Conservation (phyloP, 257 asterid species). For the Capsicum pubescens region DNA sequence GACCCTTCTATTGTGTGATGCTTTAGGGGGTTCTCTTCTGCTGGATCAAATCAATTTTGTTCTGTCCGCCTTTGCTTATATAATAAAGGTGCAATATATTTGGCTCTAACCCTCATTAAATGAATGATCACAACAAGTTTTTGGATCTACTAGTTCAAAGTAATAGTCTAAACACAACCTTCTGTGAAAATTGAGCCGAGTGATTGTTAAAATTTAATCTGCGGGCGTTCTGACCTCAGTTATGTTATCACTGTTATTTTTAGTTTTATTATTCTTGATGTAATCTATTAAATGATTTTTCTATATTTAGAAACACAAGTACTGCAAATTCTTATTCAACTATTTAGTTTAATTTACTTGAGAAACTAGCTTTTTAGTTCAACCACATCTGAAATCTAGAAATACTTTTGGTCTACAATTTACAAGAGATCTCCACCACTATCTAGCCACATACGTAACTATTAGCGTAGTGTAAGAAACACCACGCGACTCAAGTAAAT, state of each 20-base stretch:
- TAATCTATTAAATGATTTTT: background rate
- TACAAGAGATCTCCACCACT: no score
- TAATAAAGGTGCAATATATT: background rate
- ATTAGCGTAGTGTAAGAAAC: no score
- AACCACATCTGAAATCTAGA: no score
- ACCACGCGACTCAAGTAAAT: no score
- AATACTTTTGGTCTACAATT: no score
- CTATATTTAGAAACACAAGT: background rate
- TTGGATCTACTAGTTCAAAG: background rate
- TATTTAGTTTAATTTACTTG: no score
- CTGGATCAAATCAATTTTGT: constrained; percentile 29
- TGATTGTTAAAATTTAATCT: background rate
- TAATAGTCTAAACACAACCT: no score
- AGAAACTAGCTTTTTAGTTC: no score
- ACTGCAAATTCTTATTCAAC: background rate
- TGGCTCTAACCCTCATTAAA: background rate
- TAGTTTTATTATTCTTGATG: background rate
- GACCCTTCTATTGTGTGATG: background rate
- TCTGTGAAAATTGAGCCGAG: no score
- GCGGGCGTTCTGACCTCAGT: background rate
- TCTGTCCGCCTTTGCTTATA: background rate
- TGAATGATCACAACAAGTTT: background rate
- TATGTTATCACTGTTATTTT: background rate
- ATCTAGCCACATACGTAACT: no score
- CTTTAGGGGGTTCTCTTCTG: background rate